phyloP scores from a whole-genome alignment of 2,329 filamentous ascomycete genomes.

The Ophiostoma australiae region DNA sequence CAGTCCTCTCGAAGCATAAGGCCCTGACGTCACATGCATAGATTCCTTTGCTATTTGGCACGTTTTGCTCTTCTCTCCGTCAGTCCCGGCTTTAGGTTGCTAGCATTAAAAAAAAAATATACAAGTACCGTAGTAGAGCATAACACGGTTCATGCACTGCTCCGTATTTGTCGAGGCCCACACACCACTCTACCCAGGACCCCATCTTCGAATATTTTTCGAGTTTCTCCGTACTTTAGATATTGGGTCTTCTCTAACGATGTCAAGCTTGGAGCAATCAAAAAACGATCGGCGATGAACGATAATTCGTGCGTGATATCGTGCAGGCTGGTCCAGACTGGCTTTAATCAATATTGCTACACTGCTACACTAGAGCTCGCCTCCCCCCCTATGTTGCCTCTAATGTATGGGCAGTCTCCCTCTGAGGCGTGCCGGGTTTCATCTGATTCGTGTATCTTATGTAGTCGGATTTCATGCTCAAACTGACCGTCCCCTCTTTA shows the following conservation, averaged over 20 bases:
- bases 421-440: not conserved
- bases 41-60: not conserved
- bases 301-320: not conserved
- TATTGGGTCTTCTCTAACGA: not conserved
- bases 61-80: not conserved
- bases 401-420: not conserved
- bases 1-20: too few species aligned
- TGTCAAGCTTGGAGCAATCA: not conserved
- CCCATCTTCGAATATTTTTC: not conserved
- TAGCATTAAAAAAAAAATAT: not conserved
- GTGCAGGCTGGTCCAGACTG: conserved; percentile 5
- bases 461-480: not conserved
- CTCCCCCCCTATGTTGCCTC: not conserved
- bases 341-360: conserved; percentile 2
- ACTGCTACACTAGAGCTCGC: not conserved
- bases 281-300: conserved; percentile 11
- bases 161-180: not conserved
- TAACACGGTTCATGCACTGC: not conserved
- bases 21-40: not conserved
- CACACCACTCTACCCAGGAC: not conserved
- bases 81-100: not conserved
- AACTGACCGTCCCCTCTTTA: not conserved
- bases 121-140: too few species aligned
- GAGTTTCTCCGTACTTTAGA: not conserved
- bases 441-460: not conserved